Base-by-base conservation (phyloP, 2,329 filamentous ascomycete genomes). In the Rhinocladiella mackenziei region DNA sequence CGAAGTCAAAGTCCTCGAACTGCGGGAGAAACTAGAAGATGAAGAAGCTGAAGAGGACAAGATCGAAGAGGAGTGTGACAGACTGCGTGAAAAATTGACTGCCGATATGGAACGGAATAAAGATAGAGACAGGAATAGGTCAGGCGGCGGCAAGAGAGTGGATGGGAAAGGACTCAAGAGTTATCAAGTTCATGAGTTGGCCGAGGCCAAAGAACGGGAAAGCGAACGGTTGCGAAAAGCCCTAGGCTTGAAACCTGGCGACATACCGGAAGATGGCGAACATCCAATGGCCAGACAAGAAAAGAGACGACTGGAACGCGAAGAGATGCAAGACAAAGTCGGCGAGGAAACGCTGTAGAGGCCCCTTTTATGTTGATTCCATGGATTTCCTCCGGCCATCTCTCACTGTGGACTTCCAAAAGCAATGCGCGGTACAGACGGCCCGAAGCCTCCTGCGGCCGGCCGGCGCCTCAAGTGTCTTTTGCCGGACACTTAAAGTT, bases 101-200 rank as follows among this genome's bases (percentile, higher is more conserved):
- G 69, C 65, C 33, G 75, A 82, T 55, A 64, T 79, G 61, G 72
- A 76, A 42, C 65, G 53, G 31, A 43, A 57, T 32, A 65, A 62
- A 52, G 56, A 59, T 39, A 39, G 53, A 23, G 60, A 58, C 17
- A 43, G 31, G 13, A 46, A 31, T 32, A 42, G 39, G 51, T 53
- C 4, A 56, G 51, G 50, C 59, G 62, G 50, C 53, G 62, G 47
- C 60, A 65, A 32, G 33, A 29, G 37, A 23, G 25, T 23, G 18
- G 41, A 43, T 38, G 65, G 66, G 41, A 77, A 72, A 56, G 76
- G 78, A 7, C 75, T 97, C 53, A 98, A 97, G 69, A 76, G 82
- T 55, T 89, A 97, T 67, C 88, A 97, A 68, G 89, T 97, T 14
- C 92, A 98, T 70, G 92, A 97, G 69, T 76, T 95, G 64, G 92